Evolutionary conservation across 352 stramenopile genomes (phyloP), one percentile per base, ranked within the genome.

Genomic region (Phytophthora chlamydospora): DNA sequence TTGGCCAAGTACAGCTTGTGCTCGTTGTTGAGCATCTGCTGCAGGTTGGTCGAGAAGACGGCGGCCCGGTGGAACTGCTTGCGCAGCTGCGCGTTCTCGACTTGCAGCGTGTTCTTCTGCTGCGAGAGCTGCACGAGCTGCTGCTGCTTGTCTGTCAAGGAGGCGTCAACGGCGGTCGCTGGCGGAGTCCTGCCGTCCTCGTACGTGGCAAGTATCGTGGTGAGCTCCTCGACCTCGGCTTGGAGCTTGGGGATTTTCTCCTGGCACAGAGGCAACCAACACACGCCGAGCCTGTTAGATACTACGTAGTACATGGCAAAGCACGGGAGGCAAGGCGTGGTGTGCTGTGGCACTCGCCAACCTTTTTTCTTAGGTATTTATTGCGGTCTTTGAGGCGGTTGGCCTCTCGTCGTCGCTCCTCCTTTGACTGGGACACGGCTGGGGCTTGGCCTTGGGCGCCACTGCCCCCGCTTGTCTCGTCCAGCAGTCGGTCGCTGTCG

Each of bases 281-380:
- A 19, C 21, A 24, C 21, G 21, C 21, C 21, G 21, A 24, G 21
- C 1, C 21, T 24, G 21, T 24, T 24, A 24, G 21, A 24, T 24
- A n/a, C n/a, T n/a, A n/a, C n/a, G n/a, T n/a, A n/a, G n/a, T n/a
- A 24, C 21, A 24, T 24, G 21, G 3, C 21, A 54, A 24, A 48
- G 7, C 10, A 21, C 19, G 11, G 39, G n/a, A n/a, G 32, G 27
- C 42, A 34, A 49, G 38, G n/a, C 33, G 32, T 12, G 0, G 34
- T 27, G 12, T 10, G 31, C 21, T 48, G 31, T 24, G 39, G 33
- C 32, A 1, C 17, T 34, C 58, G 48, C 51, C 33, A 54, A 66
- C 65, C 60, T 71, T 75, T 44, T 71, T 75, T 7, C 66, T 47
- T 32, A 71, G 59, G 61, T 75, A 75, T 33, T 70, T 70, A 41